Percentiles rank a stretch among this genome's conserved stretches.
phyloP scores from a whole-genome alignment of 805 yeast species.

The Yarrowia osloensis region DNA sequence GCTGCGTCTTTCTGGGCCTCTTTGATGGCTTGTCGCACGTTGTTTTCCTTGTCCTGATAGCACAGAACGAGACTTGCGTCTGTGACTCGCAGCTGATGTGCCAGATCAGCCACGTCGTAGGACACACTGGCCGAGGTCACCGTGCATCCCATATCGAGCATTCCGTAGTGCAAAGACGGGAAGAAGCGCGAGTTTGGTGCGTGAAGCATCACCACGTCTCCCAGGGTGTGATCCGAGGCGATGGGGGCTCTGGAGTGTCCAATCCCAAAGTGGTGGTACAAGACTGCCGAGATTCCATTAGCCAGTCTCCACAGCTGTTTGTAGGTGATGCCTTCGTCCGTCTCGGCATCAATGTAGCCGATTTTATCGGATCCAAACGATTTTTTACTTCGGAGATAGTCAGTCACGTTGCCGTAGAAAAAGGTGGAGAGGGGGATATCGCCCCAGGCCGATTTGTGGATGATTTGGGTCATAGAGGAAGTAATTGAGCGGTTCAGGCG shows the following conservation, averaged over 20 bases:
- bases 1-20: constrained; percentile 43
- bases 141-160: constrained; percentile 20
- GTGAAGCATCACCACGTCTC: constrained; percentile 4
- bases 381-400: neutral
- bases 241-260: constrained; percentile 2
- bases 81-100: constrained; percentile 31
- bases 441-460: constrained; percentile 1
- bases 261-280: constrained; percentile 1
- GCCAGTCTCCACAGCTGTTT: constrained; percentile 4
- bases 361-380: constrained; percentile 5
- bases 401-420: constrained; percentile 17
- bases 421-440: neutral
- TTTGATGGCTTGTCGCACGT: neutral
- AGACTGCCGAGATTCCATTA: neutral
- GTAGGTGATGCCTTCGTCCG: constrained; percentile 8
- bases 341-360: constrained; percentile 2
- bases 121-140: neutral
- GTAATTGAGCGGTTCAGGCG: too few relatives aligned
- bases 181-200: constrained; percentile 6
- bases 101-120: constrained; percentile 9
- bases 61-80: constrained; percentile 2
- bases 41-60: neutral
- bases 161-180: constrained; percentile 14
- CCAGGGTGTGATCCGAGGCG: neutral
- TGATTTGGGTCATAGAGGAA: neutral